Evolutionary conservation across 208 protist genomes (phyloP), one percentile per base, ranked within the genome.

Genomic region (Trypanosoma caninum): DNA sequence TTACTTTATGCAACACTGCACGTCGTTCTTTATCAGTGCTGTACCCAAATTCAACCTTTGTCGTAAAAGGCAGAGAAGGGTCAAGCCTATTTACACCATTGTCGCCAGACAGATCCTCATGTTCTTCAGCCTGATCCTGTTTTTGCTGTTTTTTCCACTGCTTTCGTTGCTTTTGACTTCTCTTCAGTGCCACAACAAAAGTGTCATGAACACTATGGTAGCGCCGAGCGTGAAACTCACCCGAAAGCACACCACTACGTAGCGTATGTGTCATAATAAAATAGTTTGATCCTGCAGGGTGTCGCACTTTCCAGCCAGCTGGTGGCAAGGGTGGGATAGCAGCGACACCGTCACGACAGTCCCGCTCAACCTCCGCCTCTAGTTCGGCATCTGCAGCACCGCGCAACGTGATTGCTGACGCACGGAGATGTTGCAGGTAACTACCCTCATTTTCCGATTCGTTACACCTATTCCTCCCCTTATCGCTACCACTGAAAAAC

Each of bases 261-360:
- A 69, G 18, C 25, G 10, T 20, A 2, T 59, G 61, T 3, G 69
- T 59, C 81, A 94, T 82, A 35, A 64, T 65, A 66, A 94, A 91
- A 53, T 72, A 86, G 51, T 64, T 69, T 2, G 78, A 74, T 0
- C 84, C 84, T 1, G 79, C 38, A 1, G 52, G 34, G 59, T 92
- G 84, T 38, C 79, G 59, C 22, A 94, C 76, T 11, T 60, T 55
- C 85, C 88, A 94, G 0, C 82, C 82, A 9, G 23, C 5, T 37
- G 88, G 84, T 13, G 84, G 69, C 2, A 94, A 65, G 38, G 88
- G 88, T 1, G 88, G 84, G 27, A 94, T 68, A 10, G 88, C 88
- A 0, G 76, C 52, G 0, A 77, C 79, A 20, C 88, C 84, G 33
- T 91, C 84, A 13, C 52, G 55, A 48, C 59, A 66, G 60, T 94